Percentiles rank a stretch among this genome's conserved stretches.
Conservation (phyloP, 345 rosid genomes). For the Gossypium ekmanianum region DNA sequence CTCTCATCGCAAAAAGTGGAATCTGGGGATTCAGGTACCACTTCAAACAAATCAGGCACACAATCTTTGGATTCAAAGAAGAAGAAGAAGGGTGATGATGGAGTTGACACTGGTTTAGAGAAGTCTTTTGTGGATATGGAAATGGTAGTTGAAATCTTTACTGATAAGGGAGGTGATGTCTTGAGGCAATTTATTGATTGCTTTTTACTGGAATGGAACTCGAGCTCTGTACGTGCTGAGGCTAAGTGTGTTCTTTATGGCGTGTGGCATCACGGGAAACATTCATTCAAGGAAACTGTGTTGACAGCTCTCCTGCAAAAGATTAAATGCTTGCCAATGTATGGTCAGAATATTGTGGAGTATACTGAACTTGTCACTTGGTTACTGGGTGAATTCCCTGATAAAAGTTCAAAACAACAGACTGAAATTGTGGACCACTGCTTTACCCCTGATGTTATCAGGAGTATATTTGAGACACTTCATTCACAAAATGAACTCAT, state of each 20-base stretch:
- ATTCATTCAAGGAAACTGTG: slow-evolving; percentile 70
- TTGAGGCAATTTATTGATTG: slow-evolving; percentile 84
- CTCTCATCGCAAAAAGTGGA: slow-evolving; percentile 62
- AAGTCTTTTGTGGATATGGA: slow-evolving; percentile 94
- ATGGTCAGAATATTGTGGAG: slow-evolving; percentile 95
- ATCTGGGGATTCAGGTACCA: slow-evolving; percentile 54
- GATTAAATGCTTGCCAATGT: slow-evolving; percentile 67
- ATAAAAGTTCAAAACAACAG: slow-evolving; percentile 66
- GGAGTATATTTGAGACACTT: slow-evolving; percentile 81
- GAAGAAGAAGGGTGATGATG: slow-evolving; percentile 93
- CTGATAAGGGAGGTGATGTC: slow-evolving; percentile 62
- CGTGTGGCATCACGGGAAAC: slow-evolving; percentile 92
- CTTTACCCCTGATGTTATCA: slow-evolving; percentile 70
- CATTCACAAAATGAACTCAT: slow-evolving; percentile 93
- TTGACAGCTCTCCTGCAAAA: slow-evolving; percentile 65
- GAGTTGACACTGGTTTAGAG: slow-evolving; percentile 68
- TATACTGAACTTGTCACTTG: slow-evolving; percentile 82
- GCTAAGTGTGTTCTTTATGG: slow-evolving; percentile 89
- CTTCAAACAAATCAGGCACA: slow-evolving; percentile 57
- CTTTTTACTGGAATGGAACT: slow-evolving; percentile 95
- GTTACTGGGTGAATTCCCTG: slow-evolving; percentile 79
- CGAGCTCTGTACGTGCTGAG: slow-evolving; percentile 87
- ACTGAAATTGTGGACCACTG: slow-evolving; percentile 72
- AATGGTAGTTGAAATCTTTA: slow-evolving; percentile 66
- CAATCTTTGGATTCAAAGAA: slow-evolving; percentile 77